Evolutionary conservation across 768 basidiomycete species (phyloP), one percentile per base, ranked within the genome.

Genomic region (Kwoniella europaea): DNA sequence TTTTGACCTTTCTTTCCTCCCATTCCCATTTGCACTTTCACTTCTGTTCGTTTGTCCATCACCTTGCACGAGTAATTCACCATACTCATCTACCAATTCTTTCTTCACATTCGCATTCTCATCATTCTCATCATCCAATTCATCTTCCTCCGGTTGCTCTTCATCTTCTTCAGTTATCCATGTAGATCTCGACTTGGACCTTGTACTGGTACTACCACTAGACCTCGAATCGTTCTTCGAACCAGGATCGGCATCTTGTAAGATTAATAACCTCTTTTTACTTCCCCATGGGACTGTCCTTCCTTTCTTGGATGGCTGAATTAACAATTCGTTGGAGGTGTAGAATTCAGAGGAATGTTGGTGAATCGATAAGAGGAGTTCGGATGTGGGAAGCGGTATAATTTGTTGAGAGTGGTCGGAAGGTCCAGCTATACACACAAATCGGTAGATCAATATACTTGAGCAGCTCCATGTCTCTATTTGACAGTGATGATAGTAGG

Each of bases 281-380:
- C 67, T 68, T 29, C 65, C 71, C 74, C 74, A 72, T 24, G 71
- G 74, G 6, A 22, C 59, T 15, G 15, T 13, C 15, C 68, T 52
- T 12, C 22, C 62, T 67, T 53, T 60, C 46, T 66, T 72, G 6
- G 18, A 16, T n/a, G 67, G 68, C 16, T 42, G 24, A 41, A 64
- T 58, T 10, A 73, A 50, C 4, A 75, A 59, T 1, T 41, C n/a
- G 43, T 75, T 16, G 56, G 57, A 6, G 10, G 64, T 66, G 46
- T 75, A 72, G 56, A 72, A 73, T 10, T 16, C 12, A 3, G 71
- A 57, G 0, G 74, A 42, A 57, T 71, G 62, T 15, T 20, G 2
- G 18, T 73, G 73, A 4, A 74, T 22, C 1, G 71, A 55, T 5
- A 72, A 60, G 13, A 77, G 65, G 9, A 73, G 62, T 18, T 76